Percentiles rank a stretch among this genome's conserved stretches.
These are phyloP conservation scores for Golubevia pallescens DNA, from an alignment of 1,284 basidiomycete species.

Conservation along the genomic window DNA sequence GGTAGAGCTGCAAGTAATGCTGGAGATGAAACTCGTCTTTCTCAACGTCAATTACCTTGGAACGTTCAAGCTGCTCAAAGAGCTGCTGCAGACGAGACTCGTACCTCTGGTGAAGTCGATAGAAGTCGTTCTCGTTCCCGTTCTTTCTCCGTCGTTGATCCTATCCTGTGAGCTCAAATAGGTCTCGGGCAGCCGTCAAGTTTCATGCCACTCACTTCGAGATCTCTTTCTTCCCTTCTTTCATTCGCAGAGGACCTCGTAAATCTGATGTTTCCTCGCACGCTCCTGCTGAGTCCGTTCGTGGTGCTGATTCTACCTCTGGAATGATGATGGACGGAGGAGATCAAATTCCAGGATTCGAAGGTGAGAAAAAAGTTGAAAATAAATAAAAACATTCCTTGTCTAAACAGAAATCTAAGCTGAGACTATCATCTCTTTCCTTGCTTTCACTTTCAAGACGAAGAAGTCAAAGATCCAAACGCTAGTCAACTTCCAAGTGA, in stretches of 20 bases:
- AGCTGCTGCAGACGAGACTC: not conserved
- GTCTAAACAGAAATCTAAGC: not conserved
- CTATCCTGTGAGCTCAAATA: not conserved
- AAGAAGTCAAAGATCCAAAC: too few relatives aligned
- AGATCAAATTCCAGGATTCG: not conserved
- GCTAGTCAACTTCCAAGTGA: too few relatives aligned
- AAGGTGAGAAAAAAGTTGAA: not conserved
- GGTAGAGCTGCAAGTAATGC: not conserved
- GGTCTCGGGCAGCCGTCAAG: not conserved
- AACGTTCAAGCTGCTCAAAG: not conserved
- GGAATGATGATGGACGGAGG: not conserved
- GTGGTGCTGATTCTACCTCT: not conserved
- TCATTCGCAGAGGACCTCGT: not conserved
- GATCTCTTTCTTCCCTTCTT: not conserved
- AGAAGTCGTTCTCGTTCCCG: not conserved
- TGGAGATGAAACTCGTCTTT: not conserved
- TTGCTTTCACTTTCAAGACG: too few relatives aligned
- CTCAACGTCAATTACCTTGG: not conserved
- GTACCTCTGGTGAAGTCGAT: not conserved
- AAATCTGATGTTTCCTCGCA: not conserved
- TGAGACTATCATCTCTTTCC: not conserved
- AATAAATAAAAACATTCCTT: not conserved
- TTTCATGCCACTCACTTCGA: not conserved
- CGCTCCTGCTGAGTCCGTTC: not conserved
- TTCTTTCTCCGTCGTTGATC: not conserved